phyloP scores from a whole-genome alignment of 306 rosid species.

The Glycine latifolia region DNA sequence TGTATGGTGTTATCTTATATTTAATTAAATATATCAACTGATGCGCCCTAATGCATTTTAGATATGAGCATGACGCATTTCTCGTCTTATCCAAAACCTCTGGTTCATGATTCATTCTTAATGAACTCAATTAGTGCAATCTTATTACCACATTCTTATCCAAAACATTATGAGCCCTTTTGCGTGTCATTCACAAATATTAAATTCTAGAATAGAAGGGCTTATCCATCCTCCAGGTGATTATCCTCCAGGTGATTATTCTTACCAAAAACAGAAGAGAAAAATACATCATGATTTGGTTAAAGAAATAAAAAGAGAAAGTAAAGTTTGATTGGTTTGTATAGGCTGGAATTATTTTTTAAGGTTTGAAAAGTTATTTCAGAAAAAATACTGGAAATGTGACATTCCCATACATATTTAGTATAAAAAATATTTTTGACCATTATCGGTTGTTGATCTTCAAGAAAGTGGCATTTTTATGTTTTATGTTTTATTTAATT shows the following conservation, averaged over 20 bases:
- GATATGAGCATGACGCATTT: neutral
- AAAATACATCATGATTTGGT: neutral
- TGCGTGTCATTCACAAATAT: constrained; percentile 16
- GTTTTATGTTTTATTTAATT: neutral
- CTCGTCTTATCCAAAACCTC: constrained; percentile 8
- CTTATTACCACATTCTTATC: constrained; percentile 9
- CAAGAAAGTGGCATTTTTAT: neutral
- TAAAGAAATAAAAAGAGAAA: neutral
- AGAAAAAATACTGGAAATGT: neutral
- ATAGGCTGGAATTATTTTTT: neutral
- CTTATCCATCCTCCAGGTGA: neutral
- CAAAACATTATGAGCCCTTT: constrained; percentile 3
- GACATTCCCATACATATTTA: neutral
- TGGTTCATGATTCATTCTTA: neutral
- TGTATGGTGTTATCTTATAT: neutral
- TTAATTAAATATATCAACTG: neutral
- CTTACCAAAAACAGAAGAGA: neutral
- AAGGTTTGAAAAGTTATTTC: neutral
- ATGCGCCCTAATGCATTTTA: neutral
- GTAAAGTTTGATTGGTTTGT: neutral
- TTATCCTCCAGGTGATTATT: neutral
- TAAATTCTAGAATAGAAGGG: neutral
- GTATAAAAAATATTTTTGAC: neutral
- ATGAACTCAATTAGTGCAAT: constrained; percentile 21
- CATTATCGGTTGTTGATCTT: neutral